phyloP scores from a whole-genome alignment of 1,139 yeast genomes.

The Protomyces arabidopsidicola region DNA sequence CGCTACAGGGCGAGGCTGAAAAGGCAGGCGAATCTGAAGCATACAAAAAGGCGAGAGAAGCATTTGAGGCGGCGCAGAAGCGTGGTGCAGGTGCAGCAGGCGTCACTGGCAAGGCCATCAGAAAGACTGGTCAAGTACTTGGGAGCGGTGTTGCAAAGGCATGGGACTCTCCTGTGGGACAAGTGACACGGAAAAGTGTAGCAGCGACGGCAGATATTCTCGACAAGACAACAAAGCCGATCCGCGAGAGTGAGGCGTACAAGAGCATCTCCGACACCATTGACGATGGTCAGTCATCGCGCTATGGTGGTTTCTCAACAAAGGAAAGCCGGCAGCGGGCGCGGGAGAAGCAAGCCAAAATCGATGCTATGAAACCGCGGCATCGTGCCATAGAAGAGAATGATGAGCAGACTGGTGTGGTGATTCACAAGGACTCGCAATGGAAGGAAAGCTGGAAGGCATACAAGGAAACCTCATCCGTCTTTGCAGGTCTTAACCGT shows the following conservation, averaged over 20 bases:
- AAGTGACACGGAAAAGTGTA: conserved; percentile 80
- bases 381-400: conserved; percentile 67
- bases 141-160: conserved; percentile 87
- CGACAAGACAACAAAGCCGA: conserved; percentile 89
- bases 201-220: conserved; percentile 52
- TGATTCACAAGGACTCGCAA: conserved; percentile 76
- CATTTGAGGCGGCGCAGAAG: conserved; percentile 78
- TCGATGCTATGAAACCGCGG: conserved; percentile 52
- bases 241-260: conserved; percentile 82
- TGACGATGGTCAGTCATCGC: conserved; percentile 81
- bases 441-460: conserved; percentile 59
- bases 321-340: conserved; percentile 76
- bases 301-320: conserved; percentile 89
- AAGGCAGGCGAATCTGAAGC: conserved; percentile 92
- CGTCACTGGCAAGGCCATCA: conserved; percentile 48
- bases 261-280: conserved; percentile 53
- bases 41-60: conserved; percentile 87
- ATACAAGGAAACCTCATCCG: conserved; percentile 61
- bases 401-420: conserved; percentile 75
- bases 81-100: conserved; percentile 44
- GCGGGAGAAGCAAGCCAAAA: conserved; percentile 51
- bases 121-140: conserved; percentile 88
- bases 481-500: conserved; percentile 62
- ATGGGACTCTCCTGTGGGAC: conserved; percentile 94
- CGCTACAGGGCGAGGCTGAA: conserved; percentile 94